Evolutionary conservation across 2,329 filamentous ascomycete genomes (phyloP), one percentile per base, ranked within the genome.

Genomic region (Fusarium sp.): DNA sequence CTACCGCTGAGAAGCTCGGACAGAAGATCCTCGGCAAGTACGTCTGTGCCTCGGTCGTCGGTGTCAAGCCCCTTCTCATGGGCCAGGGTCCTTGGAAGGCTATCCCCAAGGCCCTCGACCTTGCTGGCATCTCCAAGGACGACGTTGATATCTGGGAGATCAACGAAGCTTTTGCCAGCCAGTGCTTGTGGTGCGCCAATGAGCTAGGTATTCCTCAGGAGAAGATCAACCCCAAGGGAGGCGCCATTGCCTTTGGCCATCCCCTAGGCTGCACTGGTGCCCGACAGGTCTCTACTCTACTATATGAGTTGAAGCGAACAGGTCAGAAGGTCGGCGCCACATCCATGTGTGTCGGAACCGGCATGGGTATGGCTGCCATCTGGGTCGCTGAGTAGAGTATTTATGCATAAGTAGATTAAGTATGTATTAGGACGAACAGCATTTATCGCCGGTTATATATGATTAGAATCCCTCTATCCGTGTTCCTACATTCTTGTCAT

Each of bases 81-180:
- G 95, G 95, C 63, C 83, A 97, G 67, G 95, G 95, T 2, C 95
- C 95, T 46, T 97, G 92, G 87, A 93, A 93, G 78, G 93, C 95
- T 53, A 98, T 99, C 72, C 95, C 95, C 65, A 90, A 93, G 74
- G 93, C 92, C 4, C 88, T 97, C 53, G 85, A 91, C 74, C 93
- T 95, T 76, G 91, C 93, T 1, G 93, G 93, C 57, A 87, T 99
- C 70, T 83, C 82, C 74, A 92, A 89, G 77, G 89, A 96, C 53
- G 94, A 98, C 68, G 92, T 99, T 27, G 95, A 98, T 75, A 94
- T 98, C 73, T 98, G 86, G 73, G 95, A 99, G 85, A 97, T 99
- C 84, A 99, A 99, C 82, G 95, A 99, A 85, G 95, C 95, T 1
- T 99, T 99, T 76, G 95, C 95, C 29, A 91, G 87, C 63, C 94